Conservation (phyloP, 2,329 filamentous ascomycete species). For the Neocucurbitaria cava region DNA sequence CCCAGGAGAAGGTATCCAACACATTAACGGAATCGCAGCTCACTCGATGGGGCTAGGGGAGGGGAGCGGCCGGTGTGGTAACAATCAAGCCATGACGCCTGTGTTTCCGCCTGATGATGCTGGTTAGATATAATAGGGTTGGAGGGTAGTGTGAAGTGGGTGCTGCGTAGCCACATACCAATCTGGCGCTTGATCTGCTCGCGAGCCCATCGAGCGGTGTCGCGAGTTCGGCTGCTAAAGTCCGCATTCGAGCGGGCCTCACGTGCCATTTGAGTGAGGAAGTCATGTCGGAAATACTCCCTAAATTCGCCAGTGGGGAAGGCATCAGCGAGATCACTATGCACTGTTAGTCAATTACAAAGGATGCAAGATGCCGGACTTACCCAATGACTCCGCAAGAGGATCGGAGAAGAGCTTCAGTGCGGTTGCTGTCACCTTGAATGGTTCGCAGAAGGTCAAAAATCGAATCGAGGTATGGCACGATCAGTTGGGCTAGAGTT, state of each 20-base stretch:
- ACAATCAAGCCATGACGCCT: slow-evolving; percentile 46
- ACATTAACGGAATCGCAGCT: slow-evolving; percentile 19
- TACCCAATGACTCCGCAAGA: slow-evolving; percentile 98
- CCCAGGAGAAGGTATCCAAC: slow-evolving; percentile 19
- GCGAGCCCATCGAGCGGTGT: slow-evolving; percentile 95
- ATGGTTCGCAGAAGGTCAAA: slow-evolving; percentile 86
- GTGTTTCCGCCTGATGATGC: slow-evolving; percentile 39
- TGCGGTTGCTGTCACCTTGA: slow-evolving; percentile 82
- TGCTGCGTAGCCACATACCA: slow-evolving; percentile 39
- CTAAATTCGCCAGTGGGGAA: slow-evolving; percentile 90
- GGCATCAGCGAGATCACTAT: slow-evolving; percentile 88
- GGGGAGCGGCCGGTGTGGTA: slow-evolving; percentile 6
- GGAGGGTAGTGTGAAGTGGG: too few species aligned
- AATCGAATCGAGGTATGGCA: slow-evolving; percentile 81
- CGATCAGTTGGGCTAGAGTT: slow-evolving; percentile 68
- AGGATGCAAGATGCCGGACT: slow-evolving; percentile 1
- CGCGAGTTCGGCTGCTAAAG: slow-evolving; percentile 82
- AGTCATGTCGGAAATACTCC: slow-evolving; percentile 86
- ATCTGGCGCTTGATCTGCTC: slow-evolving; percentile 96
- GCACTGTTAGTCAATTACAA: slow-evolving; percentile 44
- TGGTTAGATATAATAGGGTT: slow-evolving; percentile 32
- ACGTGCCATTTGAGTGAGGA: slow-evolving; percentile 88
- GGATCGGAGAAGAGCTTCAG: slow-evolving; percentile 89
- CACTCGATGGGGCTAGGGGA: slow-evolving; percentile 16
- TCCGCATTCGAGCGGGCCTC: slow-evolving; percentile 91